Conservation (phyloP, 345 rosid species). For the Excoecaria agallocha region DNA sequence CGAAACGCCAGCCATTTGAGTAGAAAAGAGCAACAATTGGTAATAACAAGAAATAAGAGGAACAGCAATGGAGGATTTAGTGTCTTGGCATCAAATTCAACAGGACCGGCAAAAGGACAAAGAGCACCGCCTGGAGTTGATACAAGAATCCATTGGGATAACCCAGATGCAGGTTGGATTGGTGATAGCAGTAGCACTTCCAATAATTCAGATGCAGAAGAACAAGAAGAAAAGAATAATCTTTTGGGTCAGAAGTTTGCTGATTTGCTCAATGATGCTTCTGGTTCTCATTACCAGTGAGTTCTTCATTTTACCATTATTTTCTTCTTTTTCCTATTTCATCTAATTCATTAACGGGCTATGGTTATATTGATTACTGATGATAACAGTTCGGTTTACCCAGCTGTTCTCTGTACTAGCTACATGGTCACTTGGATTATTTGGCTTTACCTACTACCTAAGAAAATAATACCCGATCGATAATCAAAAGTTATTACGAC, state of each 20-base stretch:
- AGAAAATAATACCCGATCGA: too few relatives aligned
- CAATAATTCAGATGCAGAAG: conserved; percentile 13
- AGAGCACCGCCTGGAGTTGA: conserved; percentile 69
- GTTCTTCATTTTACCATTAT: neutral
- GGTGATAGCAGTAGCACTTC: conserved; percentile 36
- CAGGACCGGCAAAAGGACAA: conserved; percentile 27
- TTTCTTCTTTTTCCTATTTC: neutral
- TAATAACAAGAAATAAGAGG: neutral
- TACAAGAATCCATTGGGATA: conserved; percentile 92
- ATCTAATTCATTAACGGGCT: neutral
- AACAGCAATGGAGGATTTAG: neutral
- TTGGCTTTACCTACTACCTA: too few relatives aligned
- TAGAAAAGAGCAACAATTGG: neutral
- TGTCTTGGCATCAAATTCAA: conserved; percentile 24
- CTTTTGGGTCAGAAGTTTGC: conserved; percentile 57
- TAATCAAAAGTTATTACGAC: too few relatives aligned
- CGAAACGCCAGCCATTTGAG: conserved; percentile 11
- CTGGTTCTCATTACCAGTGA: conserved; percentile 93
- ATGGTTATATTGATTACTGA: too few relatives aligned
- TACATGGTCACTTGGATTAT: too few relatives aligned
- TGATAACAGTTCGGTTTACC: too few relatives aligned
- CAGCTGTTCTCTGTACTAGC: too few relatives aligned
- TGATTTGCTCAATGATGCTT: conserved; percentile 69
- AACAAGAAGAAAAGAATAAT: conserved; percentile 35
- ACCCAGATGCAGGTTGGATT: conserved; percentile 85